phyloP scores from a whole-genome alignment of 495 filamentous ascomycete genomes.

The Ascobolus immersus region DNA sequence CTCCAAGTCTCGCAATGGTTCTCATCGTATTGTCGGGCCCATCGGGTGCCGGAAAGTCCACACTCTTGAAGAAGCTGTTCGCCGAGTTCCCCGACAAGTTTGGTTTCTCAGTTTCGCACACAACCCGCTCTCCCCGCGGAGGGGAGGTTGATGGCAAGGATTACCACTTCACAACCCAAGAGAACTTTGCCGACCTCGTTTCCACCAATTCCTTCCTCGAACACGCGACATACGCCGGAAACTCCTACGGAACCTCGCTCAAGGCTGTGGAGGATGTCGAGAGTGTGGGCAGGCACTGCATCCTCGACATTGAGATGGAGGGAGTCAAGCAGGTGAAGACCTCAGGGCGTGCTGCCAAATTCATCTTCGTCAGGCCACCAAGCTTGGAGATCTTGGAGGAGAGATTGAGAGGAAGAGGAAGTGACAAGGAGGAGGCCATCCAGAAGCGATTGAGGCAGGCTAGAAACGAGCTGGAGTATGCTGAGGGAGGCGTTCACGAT shows the following conservation, averaged over 20 bases:
- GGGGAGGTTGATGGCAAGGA: slow-evolving; percentile 53
- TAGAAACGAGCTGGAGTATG: slow-evolving; percentile 54
- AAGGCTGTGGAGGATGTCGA: slow-evolving; percentile 49
- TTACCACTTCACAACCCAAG: slow-evolving; percentile 55
- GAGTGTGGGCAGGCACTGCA: slow-evolving; percentile 36
- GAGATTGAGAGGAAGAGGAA: slow-evolving; percentile 55
- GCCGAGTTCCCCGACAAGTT: slow-evolving; percentile 45
- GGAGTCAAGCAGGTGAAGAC: slow-evolving; percentile 86
- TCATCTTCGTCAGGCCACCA: slow-evolving; percentile 65
- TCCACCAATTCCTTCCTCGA: slow-evolving; percentile 58
- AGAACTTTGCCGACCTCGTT: slow-evolving; percentile 43
- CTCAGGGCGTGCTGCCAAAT: slow-evolving; percentile 49
- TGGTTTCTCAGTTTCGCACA: slow-evolving; percentile 65
- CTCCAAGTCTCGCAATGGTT: too few relatives aligned
- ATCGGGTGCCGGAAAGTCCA: slow-evolving; percentile 68
- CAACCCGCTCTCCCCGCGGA: slow-evolving; percentile 48
- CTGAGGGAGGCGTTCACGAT: slow-evolving; percentile 55
- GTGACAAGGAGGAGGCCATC: slow-evolving; percentile 57
- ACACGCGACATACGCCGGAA: slow-evolving; percentile 64
- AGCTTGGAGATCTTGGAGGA: slow-evolving; percentile 46
- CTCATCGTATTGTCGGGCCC: slow-evolving; percentile 77
- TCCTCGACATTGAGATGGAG: slow-evolving; percentile 91
- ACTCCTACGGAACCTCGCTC: slow-evolving; percentile 66
- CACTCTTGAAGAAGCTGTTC: slow-evolving; percentile 51
- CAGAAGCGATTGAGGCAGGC: slow-evolving; percentile 54